Base-by-base conservation (phyloP, 2,329 filamentous ascomycete genomes). In the Didymella arachidicola region DNA sequence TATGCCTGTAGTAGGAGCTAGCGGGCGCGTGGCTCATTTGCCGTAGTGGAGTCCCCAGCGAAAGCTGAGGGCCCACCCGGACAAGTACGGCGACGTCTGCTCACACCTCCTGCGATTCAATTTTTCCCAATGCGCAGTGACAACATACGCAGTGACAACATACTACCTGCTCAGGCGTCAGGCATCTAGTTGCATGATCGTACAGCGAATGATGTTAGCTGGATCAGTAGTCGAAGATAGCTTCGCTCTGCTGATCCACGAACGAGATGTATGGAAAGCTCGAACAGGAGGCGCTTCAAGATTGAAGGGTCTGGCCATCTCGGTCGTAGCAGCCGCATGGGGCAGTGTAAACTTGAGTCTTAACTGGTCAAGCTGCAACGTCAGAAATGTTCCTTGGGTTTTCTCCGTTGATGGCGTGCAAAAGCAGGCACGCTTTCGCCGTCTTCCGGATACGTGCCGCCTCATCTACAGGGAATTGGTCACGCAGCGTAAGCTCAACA, bases 321-420 rank as follows among this genome's bases (percentile, higher is more conserved):
- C 50, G 56, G 56, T 44, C 22, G 43, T 32, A 10, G 26, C 8
- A 25, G 30, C 56, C 36, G 45, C 50, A 39, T 54, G 48, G 12
- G 50, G 50, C 19, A 53, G 36, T 45, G 4, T 14, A 7, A 19
- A 39, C 39, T 53, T 47, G 16, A 18, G 2, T 22, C 12, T 25
- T 32, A 4, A 49, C 42, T 59, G 45, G 45, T 7, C 14, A 18
- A 19, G 30, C 18, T 25, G 42, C 19, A 36, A 16, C 48, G 51
- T 57, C 54, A 60, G 59, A 55, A 58, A 46, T 56, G 49, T 60
- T 52, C 49, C 53, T 57, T 47, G 25, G 7, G 16, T 49, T 22
- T 34, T 34, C 27, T 26, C 30, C 44, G 36, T 49, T 34, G 25
- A 51, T 57, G 34, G n/a, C 43, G 30, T 36, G 27, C 27, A 43